These are phyloP conservation scores for Leucocoprinus leucothites DNA, from an alignment of 768 basidiomycete species.

Conservation along the genomic window DNA sequence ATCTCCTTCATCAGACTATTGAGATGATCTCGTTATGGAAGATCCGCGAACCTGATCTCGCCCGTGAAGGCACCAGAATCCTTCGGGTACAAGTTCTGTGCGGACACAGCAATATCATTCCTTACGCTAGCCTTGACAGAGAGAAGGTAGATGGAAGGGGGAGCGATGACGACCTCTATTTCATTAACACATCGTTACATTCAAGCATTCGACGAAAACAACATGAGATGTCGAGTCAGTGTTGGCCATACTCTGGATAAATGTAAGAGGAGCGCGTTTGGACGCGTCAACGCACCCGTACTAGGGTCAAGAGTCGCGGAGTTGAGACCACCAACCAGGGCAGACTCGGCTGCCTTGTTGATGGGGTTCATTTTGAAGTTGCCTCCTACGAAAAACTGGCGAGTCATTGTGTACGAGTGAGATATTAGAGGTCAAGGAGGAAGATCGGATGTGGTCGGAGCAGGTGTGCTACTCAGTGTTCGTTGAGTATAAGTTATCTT, in stretches of 20 bases:
- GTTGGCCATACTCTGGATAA: too few relatives aligned
- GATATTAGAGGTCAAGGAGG: neutral
- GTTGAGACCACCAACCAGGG: conserved; percentile 72
- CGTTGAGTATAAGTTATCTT: neutral
- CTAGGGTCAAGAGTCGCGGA: conserved; percentile 71
- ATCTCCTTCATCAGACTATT: neutral
- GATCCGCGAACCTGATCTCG: conserved; percentile 74
- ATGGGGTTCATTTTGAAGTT: conserved; percentile 98
- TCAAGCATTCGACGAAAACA: neutral
- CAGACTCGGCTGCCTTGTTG: conserved; percentile 57
- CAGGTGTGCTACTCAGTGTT: conserved; percentile 1
- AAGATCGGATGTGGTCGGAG: conserved; percentile 9
- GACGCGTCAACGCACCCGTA: conserved; percentile 52
- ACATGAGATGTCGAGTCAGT: too few relatives aligned
- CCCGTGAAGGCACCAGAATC: conserved; percentile 91
- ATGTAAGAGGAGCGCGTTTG: neutral
- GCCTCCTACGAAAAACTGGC: conserved; percentile 92
- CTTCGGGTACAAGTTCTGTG: conserved; percentile 90
- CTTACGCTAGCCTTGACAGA: conserved; percentile 59
- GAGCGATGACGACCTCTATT: conserved; percentile 90
- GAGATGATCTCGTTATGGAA: neutral
- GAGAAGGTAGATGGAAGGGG: conserved; percentile 86
- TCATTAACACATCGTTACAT: neutral
- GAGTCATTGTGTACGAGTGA: conserved; percentile 22
- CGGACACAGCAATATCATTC: conserved; percentile 74